Evolutionary conservation across 1,284 basidiomycete species (phyloP).

Genomic region (Sphaerobolus stellatus): DNA sequence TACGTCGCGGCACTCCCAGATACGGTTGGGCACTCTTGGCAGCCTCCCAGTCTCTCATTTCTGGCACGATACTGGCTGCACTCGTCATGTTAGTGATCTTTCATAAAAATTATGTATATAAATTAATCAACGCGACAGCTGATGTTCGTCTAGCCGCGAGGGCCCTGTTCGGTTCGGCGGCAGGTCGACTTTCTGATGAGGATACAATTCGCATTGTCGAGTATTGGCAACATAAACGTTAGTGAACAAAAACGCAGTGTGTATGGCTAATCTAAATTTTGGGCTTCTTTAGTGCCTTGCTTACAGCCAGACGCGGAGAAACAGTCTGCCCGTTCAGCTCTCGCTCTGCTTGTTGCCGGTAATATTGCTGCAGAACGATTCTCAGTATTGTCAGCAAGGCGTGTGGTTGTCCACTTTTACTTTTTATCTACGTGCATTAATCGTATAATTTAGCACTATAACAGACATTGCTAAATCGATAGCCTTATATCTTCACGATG

Average conservation of each 20-base stretch:
- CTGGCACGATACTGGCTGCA: conserved; percentile 78
- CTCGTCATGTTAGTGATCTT: conserved; percentile 53
- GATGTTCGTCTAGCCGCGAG: conserved; percentile 77
- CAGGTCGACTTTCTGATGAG: conserved; percentile 65
- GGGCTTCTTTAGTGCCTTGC: conserved; percentile 61
- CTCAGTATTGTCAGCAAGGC: conserved; percentile 74
- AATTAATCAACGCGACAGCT: conserved; percentile 32
- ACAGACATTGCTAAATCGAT: conserved; percentile 85
- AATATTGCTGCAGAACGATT: conserved; percentile 83
- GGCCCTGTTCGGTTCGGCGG: conserved; percentile 71
- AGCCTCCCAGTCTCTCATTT: conserved; percentile 67
- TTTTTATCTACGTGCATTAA: not conserved
- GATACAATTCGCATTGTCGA: conserved; percentile 63
- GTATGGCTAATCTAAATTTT: conserved; percentile 14
- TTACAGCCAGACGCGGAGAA: conserved; percentile 55
- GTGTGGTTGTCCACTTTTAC: conserved; percentile 16
- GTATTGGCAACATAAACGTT: conserved; percentile 68
- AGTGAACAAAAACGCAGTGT: conserved; percentile 23
- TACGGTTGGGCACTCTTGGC: conserved; percentile 56
- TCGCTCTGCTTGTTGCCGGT: conserved; percentile 79
- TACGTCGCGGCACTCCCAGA: conserved; percentile 69
- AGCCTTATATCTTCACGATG: conserved; percentile 71
- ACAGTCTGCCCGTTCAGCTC: conserved; percentile 54
- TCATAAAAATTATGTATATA: conserved; percentile 2
- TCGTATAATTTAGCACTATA: conserved; percentile 56